Percentiles rank a stretch among this genome's conserved stretches.
phyloP scores from a whole-genome alignment of 192 early-diverging fungal species.

The Mortierella claussenii region DNA sequence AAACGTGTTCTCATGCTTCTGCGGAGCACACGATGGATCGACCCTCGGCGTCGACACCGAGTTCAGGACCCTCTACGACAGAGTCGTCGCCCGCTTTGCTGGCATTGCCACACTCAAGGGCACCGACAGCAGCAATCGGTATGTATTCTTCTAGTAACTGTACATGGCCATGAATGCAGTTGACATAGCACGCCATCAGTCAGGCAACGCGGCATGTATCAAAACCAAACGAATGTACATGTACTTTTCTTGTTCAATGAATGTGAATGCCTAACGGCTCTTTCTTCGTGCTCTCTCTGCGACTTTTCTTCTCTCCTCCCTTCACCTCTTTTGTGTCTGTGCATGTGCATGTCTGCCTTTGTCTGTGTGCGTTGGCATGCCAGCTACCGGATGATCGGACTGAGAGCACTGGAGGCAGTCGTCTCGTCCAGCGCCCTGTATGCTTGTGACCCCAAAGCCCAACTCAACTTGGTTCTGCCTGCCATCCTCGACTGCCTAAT shows the following conservation, averaged over 20 bases:
- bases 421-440: constrained; percentile 72
- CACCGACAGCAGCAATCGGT: constrained; percentile 38
- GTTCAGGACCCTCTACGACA: constrained; percentile 66
- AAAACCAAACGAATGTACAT: constrained; percentile 1
- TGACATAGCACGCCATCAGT: too few relatives aligned
- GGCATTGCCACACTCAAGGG: constrained; percentile 44
- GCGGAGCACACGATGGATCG: constrained; percentile 73
- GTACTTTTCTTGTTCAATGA: not conserved
- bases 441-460: constrained; percentile 66
- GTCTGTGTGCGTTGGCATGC: too few relatives aligned
- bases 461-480: constrained; percentile 68
- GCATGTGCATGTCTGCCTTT: not conserved
- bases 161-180: too few relatives aligned
- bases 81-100: constrained; percentile 65
- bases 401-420: constrained; percentile 70
- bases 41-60: constrained; percentile 77
- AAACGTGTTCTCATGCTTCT: constrained; percentile 74
- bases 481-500: constrained; percentile 59
- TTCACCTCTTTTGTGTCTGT: not conserved
- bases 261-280: not conserved
- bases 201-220: too few relatives aligned
- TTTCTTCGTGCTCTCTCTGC: too few relatives aligned
- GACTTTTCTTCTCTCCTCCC: too few relatives aligned
- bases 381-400: constrained; percentile 65
- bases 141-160: too few relatives aligned